A percentile compares a stretch with the other conserved stretches of the same genome.
phyloP scores from a whole-genome alignment of 129 eudicot genomes.

The Flaveria robusta region DNA sequence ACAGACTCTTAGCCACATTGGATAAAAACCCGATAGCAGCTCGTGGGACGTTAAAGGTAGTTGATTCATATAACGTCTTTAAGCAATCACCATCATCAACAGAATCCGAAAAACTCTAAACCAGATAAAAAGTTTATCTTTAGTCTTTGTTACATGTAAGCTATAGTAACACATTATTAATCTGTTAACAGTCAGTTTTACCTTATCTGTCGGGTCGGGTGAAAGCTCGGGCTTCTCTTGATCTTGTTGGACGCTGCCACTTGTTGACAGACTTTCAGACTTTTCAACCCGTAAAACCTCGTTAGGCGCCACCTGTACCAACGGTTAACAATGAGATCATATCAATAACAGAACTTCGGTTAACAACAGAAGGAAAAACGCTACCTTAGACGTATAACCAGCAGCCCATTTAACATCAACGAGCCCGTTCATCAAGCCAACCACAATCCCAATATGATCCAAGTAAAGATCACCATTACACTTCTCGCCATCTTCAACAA shows the following conservation, averaged over 20 bases:
- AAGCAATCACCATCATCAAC: constrained; percentile 40
- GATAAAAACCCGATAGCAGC: constrained; percentile 63
- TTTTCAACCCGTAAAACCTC: constrained; percentile 72
- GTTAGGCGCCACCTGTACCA: constrained; percentile 61
- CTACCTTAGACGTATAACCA: constrained; percentile 72
- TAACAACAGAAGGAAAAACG: neutral
- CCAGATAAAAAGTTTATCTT: constrained; percentile 10
- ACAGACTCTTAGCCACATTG: constrained; percentile 49
- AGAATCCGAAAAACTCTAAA: constrained; percentile 49
- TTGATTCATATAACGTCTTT: constrained; percentile 34
- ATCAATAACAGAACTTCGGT: neutral
- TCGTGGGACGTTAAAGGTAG: constrained; percentile 47
- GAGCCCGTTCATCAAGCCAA: constrained; percentile 53
- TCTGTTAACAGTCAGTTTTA: constrained; percentile 16
- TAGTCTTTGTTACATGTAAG: neutral
- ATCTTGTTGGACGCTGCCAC: constrained; percentile 34
- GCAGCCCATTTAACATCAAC: constrained; percentile 87
- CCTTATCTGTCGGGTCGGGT: constrained; percentile 47
- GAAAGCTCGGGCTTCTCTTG: constrained; percentile 43
- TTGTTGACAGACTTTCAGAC: constrained; percentile 43
- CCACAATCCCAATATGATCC: constrained; percentile 64
- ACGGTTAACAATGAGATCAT: constrained; percentile 12
- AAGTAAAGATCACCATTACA: constrained; percentile 29
- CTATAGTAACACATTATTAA: neutral
- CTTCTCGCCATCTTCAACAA: constrained; percentile 19